Base-by-base conservation (phyloP, 2,329 filamentous ascomycete genomes). In the Hypoxylon sp. region DNA sequence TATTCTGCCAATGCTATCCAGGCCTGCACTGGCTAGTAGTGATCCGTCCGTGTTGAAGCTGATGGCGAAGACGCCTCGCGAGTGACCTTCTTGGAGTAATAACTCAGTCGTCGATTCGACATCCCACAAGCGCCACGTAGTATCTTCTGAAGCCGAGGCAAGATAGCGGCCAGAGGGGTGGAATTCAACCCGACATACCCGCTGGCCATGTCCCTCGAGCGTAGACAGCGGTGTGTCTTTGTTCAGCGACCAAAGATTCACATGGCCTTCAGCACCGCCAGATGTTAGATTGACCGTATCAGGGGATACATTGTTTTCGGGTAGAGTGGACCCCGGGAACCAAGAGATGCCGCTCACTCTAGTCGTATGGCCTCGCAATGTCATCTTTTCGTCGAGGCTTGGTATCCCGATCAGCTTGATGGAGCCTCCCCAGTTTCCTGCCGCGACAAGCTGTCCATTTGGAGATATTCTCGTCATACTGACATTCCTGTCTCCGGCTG, bases 111-210 rank as follows among this genome's bases (percentile, higher is more conserved):
- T 91, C 0, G 89, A 95, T 66, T 91, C 88, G 0, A 98, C 86
- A 72, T 71, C 94, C 94, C 95, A 99, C 27, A 99, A 80, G 40
- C 94, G 87, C 95, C 95, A 99, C 0, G 95, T 97, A 2, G 92
- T 97, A 72, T 99, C 95, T 69, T 95, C 95, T 0, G 92, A 97
- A 5, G 95, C 95, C 1, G 93, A 97, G 4, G 94, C 95, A 4
- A 98, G 80, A 70, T 94, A 98, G 60, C 84, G 84, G 3, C 94
- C 94, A 0, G 91, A 96, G 0, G 95, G 95, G 66, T 99, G 95
- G 70, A 98, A 97, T 57, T 97, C 95, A 10, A 96, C 89, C 54
- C 94, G 87, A 68, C 92, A 97, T 7, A 99, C 92, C 60, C 95
- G 88, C 50, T 90, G 90, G 3, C 85, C 88, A 71, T 99, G 95